Percentiles rank a stretch among this genome's conserved stretches.
phyloP scores from a whole-genome alignment of 225 moss, liverwort and hornwort genomes.

The Ulota crispa region DNA sequence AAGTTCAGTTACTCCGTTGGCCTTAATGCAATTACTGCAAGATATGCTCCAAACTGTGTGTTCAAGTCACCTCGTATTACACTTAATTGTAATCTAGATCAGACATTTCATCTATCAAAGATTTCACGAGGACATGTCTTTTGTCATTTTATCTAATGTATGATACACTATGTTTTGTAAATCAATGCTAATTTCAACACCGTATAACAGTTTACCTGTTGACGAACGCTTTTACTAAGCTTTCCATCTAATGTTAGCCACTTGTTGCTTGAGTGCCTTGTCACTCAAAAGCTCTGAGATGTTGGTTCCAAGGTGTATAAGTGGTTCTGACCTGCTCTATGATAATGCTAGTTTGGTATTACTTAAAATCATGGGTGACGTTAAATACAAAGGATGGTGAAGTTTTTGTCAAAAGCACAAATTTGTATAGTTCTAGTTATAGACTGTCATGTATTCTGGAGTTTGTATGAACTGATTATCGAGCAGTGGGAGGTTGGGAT shows the following conservation, averaged over 20 bases:
- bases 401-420: neutral
- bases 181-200: neutral
- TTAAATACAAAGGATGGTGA: neutral
- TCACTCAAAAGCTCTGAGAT: neutral
- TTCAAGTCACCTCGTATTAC: neutral
- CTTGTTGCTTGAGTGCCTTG: neutral
- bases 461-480: neutral
- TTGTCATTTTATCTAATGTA: neutral
- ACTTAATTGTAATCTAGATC: neutral
- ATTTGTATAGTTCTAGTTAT: neutral
- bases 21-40: neutral
- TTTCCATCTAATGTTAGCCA: neutral
- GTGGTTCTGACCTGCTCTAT: neutral
- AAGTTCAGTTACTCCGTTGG: conserved; percentile 12
- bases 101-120: neutral
- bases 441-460: neutral
- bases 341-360: neutral
- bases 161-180: neutral
- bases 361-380: neutral
- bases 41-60: neutral
- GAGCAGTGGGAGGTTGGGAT: neutral
- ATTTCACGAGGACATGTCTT: neutral
- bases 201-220: neutral
- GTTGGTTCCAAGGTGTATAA: too few relatives aligned
- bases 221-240: neutral